A percentile compares a stretch with the other conserved stretches of the same genome.
Conservation (phyloP, 176 grass and related monocot species). For the Oryza meyeriana region DNA sequence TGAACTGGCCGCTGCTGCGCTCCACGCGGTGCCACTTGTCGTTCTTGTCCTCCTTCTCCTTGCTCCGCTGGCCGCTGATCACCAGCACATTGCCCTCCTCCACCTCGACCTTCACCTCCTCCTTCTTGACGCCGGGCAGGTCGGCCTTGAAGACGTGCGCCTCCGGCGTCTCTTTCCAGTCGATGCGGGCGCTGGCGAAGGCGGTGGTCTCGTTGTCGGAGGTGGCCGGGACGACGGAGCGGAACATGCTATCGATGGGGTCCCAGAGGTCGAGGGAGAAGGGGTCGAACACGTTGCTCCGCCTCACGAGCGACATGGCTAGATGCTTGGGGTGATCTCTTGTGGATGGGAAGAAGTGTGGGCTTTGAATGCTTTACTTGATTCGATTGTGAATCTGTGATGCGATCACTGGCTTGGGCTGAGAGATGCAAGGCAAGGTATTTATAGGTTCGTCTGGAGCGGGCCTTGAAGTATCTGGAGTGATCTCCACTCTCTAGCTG, state of each 20-base stretch:
- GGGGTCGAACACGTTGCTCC: conserved; percentile 46
- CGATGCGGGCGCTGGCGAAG: conserved; percentile 4
- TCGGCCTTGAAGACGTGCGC: conserved; percentile 48
- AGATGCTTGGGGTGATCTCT: neutral
- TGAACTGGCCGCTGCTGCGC: conserved; percentile 38
- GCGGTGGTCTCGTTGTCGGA: neutral
- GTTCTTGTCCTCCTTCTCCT: conserved; percentile 43
- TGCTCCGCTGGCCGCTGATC: conserved; percentile 33
- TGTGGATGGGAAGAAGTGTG: neutral
- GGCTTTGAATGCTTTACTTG: neutral
- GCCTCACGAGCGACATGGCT: conserved; percentile 36
- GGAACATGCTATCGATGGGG: conserved; percentile 32
- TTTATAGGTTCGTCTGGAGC: conserved; percentile 15
- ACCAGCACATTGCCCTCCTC: conserved; percentile 43
- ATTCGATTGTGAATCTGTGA: neutral
- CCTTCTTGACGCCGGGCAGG: conserved; percentile 21
- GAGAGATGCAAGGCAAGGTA: neutral
- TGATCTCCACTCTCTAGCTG: neutral
- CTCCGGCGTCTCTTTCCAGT: conserved; percentile 41
- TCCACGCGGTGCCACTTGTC: conserved; percentile 45
- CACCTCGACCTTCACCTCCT: conserved; percentile 42
- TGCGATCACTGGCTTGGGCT: too few species aligned
- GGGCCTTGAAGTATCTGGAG: neutral
- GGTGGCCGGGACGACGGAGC: conserved; percentile 12
- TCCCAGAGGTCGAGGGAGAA: conserved; percentile 37